These are phyloP conservation scores for Pichia sp. DNA, from an alignment of 1,139 yeast genomes.

Conservation along the genomic window DNA sequence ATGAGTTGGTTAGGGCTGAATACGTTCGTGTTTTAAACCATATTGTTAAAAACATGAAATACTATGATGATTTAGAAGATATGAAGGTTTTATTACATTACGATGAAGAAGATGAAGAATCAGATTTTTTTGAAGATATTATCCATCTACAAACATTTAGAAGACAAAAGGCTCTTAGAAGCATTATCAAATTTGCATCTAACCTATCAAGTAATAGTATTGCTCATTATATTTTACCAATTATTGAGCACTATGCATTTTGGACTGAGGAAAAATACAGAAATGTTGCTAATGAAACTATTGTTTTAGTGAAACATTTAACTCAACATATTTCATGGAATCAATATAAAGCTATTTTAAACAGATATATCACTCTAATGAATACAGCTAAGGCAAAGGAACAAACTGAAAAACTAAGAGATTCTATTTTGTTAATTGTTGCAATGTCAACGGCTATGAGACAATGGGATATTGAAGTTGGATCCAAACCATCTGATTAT, in stretches of 20 bases:
- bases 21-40: conserved; percentile 63
- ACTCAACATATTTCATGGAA: conserved; percentile 63
- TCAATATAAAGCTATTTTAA: conserved; percentile 71
- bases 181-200: conserved; percentile 41
- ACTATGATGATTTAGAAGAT: conserved; percentile 53
- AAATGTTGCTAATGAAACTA: conserved; percentile 69
- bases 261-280: conserved; percentile 58
- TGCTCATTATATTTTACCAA: conserved; percentile 76
- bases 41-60: conserved; percentile 46
- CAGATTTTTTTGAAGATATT: conserved; percentile 75
- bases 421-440: conserved; percentile 56
- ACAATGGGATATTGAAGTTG: conserved; percentile 30
- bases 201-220: conserved; percentile 52
- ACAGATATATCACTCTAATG: conserved; percentile 61
- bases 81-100: conserved; percentile 51
- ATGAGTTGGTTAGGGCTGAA: conserved; percentile 65
- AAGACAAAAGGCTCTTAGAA: conserved; percentile 74
- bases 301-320: conserved; percentile 56
- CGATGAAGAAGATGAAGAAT: conserved; percentile 66
- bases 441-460: conserved; percentile 53
- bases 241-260: conserved; percentile 71
- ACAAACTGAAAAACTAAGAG: conserved; percentile 50
- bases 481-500: conserved; percentile 23
- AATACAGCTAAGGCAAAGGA: conserved; percentile 19
- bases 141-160: conserved; percentile 81